phyloP scores from a whole-genome alignment of 129 eudicot genomes.

The Erigeron canadensis region DNA sequence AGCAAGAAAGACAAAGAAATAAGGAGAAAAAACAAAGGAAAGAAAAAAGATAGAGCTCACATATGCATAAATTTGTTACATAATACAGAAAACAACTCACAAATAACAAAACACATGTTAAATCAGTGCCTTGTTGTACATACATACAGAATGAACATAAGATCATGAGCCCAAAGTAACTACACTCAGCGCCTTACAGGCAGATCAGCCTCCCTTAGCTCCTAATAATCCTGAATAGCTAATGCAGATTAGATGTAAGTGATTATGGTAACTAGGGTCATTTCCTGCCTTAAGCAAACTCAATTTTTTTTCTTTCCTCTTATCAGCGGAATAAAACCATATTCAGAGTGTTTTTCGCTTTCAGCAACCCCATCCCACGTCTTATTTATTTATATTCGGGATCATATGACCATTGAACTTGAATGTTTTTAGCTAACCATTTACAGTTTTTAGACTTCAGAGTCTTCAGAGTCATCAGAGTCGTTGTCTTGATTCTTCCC shows the following conservation, averaged over 20 bases:
- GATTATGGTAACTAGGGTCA: conserved; percentile 25
- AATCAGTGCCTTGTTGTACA: conserved; percentile 29
- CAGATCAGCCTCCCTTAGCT: conserved; percentile 18
- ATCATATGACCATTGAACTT: conserved; percentile 17
- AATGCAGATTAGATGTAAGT: conserved; percentile 29
- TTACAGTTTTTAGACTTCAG: conserved; percentile 36
- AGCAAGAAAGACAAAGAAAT: conserved; percentile 14
- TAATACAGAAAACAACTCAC: conserved; percentile 23
- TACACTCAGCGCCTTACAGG: conserved; percentile 18
- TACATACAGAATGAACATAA: conserved; percentile 21
- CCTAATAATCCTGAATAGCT: conserved; percentile 14
- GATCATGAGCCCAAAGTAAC: conserved; percentile 30
- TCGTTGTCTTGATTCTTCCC: conserved; percentile 40
- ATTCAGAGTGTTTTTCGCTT: conserved; percentile 26
- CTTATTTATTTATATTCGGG: conserved; percentile 38
- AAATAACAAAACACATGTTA: conserved; percentile 27
- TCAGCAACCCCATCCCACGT: conserved; percentile 25
- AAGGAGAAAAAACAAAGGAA: no score
- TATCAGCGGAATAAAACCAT: conserved; percentile 14
- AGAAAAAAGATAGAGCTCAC: conserved; percentile 22
- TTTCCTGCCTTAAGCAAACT: conserved; percentile 23
- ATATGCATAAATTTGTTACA: conserved; percentile 35
- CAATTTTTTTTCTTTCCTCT: conserved; percentile 9
- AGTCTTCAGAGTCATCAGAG: conserved; percentile 35
- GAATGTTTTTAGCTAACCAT: neutral